phyloP scores from a whole-genome alignment of 2,329 filamentous ascomycete species.

The Talaromyces albobiverticillius region DNA sequence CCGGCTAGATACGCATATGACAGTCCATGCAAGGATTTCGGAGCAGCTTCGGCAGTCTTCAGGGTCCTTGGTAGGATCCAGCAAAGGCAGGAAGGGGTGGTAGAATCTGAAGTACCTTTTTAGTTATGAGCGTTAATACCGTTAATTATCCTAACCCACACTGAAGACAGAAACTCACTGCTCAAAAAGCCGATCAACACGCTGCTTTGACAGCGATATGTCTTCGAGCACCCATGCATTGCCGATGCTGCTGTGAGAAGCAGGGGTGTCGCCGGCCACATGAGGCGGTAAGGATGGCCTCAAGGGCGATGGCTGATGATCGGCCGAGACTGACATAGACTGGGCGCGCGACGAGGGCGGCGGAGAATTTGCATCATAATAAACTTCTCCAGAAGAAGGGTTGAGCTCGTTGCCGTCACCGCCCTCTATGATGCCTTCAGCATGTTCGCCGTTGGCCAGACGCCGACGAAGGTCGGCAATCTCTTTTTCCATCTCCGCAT shows the following conservation, averaged over 20 bases:
- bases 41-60: slow-evolving; percentile 57
- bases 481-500: slow-evolving; percentile 62
- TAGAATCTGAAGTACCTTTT: slow-evolving; percentile 61
- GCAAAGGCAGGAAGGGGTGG: slow-evolving; percentile 61
- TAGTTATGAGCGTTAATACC: not conserved
- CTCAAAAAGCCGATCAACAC: slow-evolving; percentile 43
- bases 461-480: slow-evolving; percentile 48
- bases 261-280: slow-evolving; percentile 28
- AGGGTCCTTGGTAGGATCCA: slow-evolving; percentile 54
- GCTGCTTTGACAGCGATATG: slow-evolving; percentile 35
- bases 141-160: slow-evolving; percentile 12
- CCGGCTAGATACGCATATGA: slow-evolving; percentile 60
- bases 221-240: slow-evolving; percentile 51
- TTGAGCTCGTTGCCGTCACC: slow-evolving; percentile 29
- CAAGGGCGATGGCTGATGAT: slow-evolving; percentile 28
- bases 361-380: slow-evolving; percentile 29
- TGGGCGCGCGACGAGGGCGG: slow-evolving; percentile 23
- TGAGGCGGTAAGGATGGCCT: slow-evolving; percentile 32
- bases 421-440: slow-evolving; percentile 24
- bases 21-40: slow-evolving; percentile 62
- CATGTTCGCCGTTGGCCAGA: slow-evolving; percentile 34
- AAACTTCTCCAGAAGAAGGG: slow-evolving; percentile 34
- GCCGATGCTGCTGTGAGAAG: slow-evolving; percentile 36
- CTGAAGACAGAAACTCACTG: slow-evolving; percentile 28
- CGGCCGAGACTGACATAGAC: slow-evolving; percentile 33